These are phyloP conservation scores for Trametes villosa DNA, from an alignment of 768 basidiomycete species.

Conservation along the genomic window DNA sequence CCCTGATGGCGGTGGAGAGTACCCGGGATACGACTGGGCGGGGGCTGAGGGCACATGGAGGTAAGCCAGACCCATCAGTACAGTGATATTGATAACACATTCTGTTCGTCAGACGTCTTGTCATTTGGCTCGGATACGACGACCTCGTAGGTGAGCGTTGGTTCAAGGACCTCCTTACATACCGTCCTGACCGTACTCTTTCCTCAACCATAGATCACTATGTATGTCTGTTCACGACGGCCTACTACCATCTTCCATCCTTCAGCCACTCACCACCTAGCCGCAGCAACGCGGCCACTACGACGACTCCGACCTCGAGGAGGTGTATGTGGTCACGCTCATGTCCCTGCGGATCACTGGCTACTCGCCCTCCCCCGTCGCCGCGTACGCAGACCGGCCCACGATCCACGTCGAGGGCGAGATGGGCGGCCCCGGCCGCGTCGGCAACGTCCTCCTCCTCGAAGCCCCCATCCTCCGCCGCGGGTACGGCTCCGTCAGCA, in stretches of 20 bases:
- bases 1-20: background rate
- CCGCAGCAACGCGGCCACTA: conserved; percentile 15
- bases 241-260: no score
- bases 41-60: background rate
- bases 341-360: conserved; percentile 45
- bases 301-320: conserved; percentile 33
- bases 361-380: conserved; percentile 30
- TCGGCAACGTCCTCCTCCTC: background rate
- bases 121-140: background rate
- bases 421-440: conserved; percentile 41
- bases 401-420: conserved; percentile 56
- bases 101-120: background rate
- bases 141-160: background rate
- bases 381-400: conserved; percentile 42
- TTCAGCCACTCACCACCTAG: background rate
- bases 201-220: background rate
- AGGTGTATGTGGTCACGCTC: conserved; percentile 58
- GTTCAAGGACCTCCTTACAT: no score
- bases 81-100: background rate
- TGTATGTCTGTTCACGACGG: background rate
- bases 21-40: background rate
- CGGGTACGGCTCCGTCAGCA: conserved; percentile 49
- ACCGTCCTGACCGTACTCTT: background rate
- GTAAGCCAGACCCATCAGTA: no score
- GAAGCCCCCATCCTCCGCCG: conserved; percentile 40